Evolutionary conservation across 352 stramenopile species (phyloP), one percentile per base, ranked within the genome.

Genomic region (Globisporangium cylindrosporum): DNA sequence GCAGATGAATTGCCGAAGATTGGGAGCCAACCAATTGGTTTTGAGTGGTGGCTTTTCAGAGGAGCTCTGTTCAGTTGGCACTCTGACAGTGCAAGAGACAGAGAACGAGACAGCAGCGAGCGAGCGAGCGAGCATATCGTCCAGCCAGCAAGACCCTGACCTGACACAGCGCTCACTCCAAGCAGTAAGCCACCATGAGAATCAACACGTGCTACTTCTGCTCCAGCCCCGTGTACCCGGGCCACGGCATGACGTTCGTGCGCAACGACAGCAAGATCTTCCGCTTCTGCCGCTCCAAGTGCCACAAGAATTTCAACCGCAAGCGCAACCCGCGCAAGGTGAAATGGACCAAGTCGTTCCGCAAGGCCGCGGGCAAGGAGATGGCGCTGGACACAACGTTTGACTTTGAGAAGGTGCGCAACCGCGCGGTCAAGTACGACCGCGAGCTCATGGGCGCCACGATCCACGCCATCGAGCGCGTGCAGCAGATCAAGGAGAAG

Each of bases 161-260:
- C 29, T 32, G 29, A 41, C 36, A 15, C 41, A 49, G 0, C 43
- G 7, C 5, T 51, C 18, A 22, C 15, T 51, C 18, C 6, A 9
- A 20, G 18, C 18, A n/a, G 18, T 20, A 20, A 32, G 32, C 3
- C 20, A 48, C 41, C 71, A 99, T 99, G 96, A 90, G 97, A 69
- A 98, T 99, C 82, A 93, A 99, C 85, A 98, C 97, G 75, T 99
- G 98, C 86, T 99, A 99, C 88, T 99, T 99, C 80, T 99, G 98
- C 84, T 99, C 96, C 2, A 98, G 94, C 59, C 97, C 97, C 29
- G 98, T 99, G 72, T 99, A 99, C 82, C 98, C 98, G 29, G 98
- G 98, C 55, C 98, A 99, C 80, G 98, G 98, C 58, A 99, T 99
- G 72, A 93, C 95, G 46, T 99, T 99, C 77, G 98, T 99, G 68